Conservation (phyloP, 139 green algal genomes). For the Astrephomene gubernaculifera region DNA sequence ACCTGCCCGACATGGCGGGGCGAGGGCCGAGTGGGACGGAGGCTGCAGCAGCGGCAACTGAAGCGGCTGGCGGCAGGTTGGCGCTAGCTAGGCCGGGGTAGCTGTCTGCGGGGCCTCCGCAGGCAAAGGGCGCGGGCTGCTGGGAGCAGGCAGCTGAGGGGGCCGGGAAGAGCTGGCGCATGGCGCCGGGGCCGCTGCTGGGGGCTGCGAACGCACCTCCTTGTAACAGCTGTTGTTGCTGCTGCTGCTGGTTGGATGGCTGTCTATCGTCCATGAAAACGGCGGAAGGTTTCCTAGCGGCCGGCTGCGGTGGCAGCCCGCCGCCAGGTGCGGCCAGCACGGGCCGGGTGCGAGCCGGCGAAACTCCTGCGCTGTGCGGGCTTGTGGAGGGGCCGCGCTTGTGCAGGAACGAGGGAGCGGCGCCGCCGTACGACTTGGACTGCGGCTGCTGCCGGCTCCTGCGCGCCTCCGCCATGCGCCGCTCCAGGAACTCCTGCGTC, state of each 20-base stretch:
- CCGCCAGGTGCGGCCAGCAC: not conserved
- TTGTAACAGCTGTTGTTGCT: not conserved
- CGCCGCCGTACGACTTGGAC: not conserved
- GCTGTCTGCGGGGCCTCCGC: not conserved
- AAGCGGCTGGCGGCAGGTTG: not conserved
- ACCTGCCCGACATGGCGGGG: slow-evolving; percentile 26
- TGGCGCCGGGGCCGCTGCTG: not conserved
- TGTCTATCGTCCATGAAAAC: too few species aligned
- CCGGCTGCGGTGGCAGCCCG: not conserved
- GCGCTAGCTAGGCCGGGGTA: not conserved
- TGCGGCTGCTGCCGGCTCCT: not conserved
- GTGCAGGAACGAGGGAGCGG: not conserved
- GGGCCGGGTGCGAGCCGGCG: not conserved
- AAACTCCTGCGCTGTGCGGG: not conserved
- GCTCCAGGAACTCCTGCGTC: slow-evolving; percentile 33
- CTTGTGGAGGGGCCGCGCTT: not conserved
- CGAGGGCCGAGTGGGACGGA: not conserved
- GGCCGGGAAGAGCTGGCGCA: slow-evolving; percentile 24
- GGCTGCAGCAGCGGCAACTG: not conserved
- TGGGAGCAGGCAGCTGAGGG: not conserved
- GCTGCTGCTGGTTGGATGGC: too few species aligned
- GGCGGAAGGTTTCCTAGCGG: not conserved
- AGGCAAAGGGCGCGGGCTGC: not conserved
- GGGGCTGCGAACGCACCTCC: not conserved
- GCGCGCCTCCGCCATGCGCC: slow-evolving; percentile 11